Evolutionary conservation across 805 yeast genomes (phyloP).

Genomic region (Saturnispora silvae): DNA sequence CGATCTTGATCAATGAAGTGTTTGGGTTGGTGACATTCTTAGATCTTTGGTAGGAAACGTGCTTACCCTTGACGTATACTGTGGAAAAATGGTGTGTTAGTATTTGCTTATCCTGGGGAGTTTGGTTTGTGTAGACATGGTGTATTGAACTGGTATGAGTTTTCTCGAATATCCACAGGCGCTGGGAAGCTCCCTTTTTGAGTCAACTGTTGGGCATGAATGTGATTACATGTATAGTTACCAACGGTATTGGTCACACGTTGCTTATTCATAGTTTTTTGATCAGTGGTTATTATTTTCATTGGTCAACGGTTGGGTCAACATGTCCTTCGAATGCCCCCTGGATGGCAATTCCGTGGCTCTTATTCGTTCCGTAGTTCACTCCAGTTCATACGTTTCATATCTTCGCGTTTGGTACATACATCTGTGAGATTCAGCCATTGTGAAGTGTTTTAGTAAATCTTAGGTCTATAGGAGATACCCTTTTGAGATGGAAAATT

Average conservation of each 20-base stretch:
- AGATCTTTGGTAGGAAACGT: conserved; percentile 99
- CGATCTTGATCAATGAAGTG: conserved; percentile 92
- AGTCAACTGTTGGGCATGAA: too few relatives aligned
- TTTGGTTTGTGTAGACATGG: conserved; percentile 3
- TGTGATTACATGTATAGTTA: too few relatives aligned
- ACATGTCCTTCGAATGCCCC: too few relatives aligned
- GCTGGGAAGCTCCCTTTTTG: too few relatives aligned
- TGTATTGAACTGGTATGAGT: too few relatives aligned
- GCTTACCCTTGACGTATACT: conserved; percentile 99
- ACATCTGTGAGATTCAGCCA: conserved; percentile 98
- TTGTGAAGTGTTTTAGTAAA: conserved; percentile 30
- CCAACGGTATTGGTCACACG: too few relatives aligned
- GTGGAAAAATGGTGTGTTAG: conserved; percentile 20
- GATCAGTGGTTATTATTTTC: too few relatives aligned
- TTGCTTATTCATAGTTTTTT: too few relatives aligned
- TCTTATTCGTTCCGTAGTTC: too few relatives aligned
- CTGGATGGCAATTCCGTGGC: too few relatives aligned
- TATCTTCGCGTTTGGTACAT: conserved; percentile 30
- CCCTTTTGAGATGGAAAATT: conserved; percentile 5
- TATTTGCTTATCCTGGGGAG: conserved; percentile 7
- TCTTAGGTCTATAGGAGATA: conserved; percentile 2
- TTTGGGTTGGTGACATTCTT: conserved; percentile 97
- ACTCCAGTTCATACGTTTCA: not conserved
- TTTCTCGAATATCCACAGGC: too few relatives aligned
- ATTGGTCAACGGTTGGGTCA: not conserved